Conservation (phyloP, 805 yeast species). For the Teunomyces aglyptinius region DNA sequence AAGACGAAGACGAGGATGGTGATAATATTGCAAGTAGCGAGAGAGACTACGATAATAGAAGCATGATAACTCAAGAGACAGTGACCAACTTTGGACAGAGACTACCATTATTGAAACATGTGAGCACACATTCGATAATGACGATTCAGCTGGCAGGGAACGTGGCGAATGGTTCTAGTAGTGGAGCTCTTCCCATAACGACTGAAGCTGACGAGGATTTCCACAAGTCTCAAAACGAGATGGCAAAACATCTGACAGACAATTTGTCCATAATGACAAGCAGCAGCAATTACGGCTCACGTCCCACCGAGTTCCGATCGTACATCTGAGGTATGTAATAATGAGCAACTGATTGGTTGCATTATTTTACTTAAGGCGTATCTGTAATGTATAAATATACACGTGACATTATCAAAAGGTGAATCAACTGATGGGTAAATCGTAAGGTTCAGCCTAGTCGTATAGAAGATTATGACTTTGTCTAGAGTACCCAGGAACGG, state of each 20-base stretch:
- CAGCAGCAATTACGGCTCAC: neutral
- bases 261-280: conserved; percentile 21
- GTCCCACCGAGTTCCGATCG: neutral
- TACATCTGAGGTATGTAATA: neutral
- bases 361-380: neutral
- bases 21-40: neutral
- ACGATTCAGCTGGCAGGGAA: neutral
- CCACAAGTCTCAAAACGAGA: conserved; percentile 2
- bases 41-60: conserved; percentile 9
- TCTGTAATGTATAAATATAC: neutral
- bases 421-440: conserved; percentile 1
- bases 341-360: neutral
- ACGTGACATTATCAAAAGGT: neutral
- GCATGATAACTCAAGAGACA: conserved; percentile 14
- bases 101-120: conserved; percentile 25
- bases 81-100: conserved; percentile 21
- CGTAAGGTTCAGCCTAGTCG: neutral
- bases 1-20: conserved; percentile 3
- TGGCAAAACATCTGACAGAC: conserved; percentile 21
- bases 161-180: neutral
- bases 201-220: neutral
- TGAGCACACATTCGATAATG: conserved; percentile 15
- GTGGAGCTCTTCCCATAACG: neutral
- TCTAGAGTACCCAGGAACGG: conserved; percentile 21
- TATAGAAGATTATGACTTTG: neutral